Base-by-base conservation (phyloP, 306 rosid species). In the Medicago ruthenica region DNA sequence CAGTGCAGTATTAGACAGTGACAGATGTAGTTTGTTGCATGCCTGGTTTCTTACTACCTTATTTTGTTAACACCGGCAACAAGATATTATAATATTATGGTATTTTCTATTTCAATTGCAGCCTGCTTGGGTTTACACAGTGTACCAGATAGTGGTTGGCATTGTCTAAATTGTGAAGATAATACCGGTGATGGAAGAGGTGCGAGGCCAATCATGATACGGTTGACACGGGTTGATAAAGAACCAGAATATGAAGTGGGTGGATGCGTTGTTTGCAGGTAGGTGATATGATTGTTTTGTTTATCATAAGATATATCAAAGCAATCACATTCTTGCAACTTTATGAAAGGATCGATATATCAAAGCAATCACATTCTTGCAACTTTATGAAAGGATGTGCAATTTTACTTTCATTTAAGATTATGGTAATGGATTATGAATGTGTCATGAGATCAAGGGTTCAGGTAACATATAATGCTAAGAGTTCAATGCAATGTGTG, bases 241-340 rank as follows among this genome's bases (percentile, higher is more conserved):
- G 86, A 89, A 31, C 96, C 98, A 4, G 98, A 92, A 21, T 85
- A 76, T 82, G 96, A 90, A 81, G 90, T 90, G 83, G 99, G 99
- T 60, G 99, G 99, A 73, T 96, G 99, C 71, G 97, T 92, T 79
- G 91, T 96, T 76, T 96, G 99, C 88, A 92, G 97, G 99, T 95
- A 70, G 75, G 86, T 70, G 82, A 57, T 79, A 58, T 37, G 54
- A 53, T 61, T 80, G 84, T 76, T 24, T 73, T 62, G 84, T 80
- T 73, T 55, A 16, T 39, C 70, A 53, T 70, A 5, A 34, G 34
- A 34, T 18, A 58, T 66, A 42, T 13, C 20, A 5, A 36, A 61
- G 31, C 24, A 40, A 62, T 47, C 36, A 68, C 45, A 36, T 54
- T 69, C 60, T 73, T 5, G 13, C 44, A 66, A 62, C 50, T 62